Evolutionary conservation across 2,329 filamentous ascomycete species (phyloP), one percentile per base, ranked within the genome.

Genomic region (Lachnellula arida): DNA sequence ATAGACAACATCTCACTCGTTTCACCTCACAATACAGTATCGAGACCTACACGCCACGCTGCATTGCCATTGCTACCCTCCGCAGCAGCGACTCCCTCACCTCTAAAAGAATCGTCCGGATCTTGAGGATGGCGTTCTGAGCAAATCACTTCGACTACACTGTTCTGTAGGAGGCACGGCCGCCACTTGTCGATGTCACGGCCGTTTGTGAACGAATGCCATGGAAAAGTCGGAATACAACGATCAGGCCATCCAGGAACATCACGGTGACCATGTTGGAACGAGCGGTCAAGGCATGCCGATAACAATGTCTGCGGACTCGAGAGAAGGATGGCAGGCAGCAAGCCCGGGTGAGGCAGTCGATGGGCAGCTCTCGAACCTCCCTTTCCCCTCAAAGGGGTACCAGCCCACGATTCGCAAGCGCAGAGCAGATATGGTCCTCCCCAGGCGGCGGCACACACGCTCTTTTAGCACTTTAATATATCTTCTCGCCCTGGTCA

Each of bases 81-180:
- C 44, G 14, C 44, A 25, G 14, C 44, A 25, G 44, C 44, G 19
- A 28, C 17, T 22, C 44, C 8, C 14, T n/a, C 44, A 47, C 44
- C 44, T 49, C 44, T 55, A 56, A 51, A 58, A 46, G 7, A 25
- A 51, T 17, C 23, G 42, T 53, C 47, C 25, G 58, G 56, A 52
- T 58, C 42, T 57, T 60, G 60, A 66, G 54, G 53, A 68, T 68
- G 65, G 57, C 54, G 50, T 58, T 60, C 44, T 67, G 51, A 64
- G 57, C 50, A 44, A 49, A 53, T 50, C 54, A 28, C 52, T 35
- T 34, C 49, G 7, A 50, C 49, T 53, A 57, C 56, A 17, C 63
- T 60, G 57, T 57, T 56, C 59, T 32, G 62, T 55, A 51, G 44
- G 56, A 62, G 54, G 51, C 57, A 49, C 49, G 46, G 61, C 49